Evolutionary conservation across 495 filamentous ascomycete genomes (phyloP), one percentile per base, ranked within the genome.

Genomic region (Podospora tetraspora): DNA sequence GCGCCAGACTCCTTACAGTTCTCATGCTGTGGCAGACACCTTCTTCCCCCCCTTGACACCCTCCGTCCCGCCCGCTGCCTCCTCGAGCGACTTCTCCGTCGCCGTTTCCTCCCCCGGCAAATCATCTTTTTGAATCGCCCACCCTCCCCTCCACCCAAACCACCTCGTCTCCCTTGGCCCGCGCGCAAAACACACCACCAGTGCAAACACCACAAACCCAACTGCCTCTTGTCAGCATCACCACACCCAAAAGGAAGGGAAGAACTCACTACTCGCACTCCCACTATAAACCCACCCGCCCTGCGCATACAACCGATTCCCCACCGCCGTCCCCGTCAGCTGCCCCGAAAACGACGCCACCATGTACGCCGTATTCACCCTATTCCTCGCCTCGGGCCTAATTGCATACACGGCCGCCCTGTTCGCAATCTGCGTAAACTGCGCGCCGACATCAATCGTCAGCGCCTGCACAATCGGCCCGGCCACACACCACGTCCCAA

Each of bases 311-410:
- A 92, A 70, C 52, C 81, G 79, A 71, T 89, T 91, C 3, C 90
- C 91, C 2, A 86, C 88, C 0, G 87, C 81, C 0, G 91, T 93
- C 0, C 91, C 91, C 69, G 87, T 84, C 4, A 93, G 74, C 79
- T 92, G 90, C 0, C 91, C 91, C 69, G 82, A 86, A 72, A 93
- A 93, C 0, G 84, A 86, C 22, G 81, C 77, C 1, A 93, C 81
- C 91, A 94, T 94, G 72, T 91, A 96, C 3, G 87, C 89, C 2
- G 92, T 95, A 73, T 96, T 96, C 24, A 94, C 83, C 0, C 92
- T 75, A 75, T 93, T 95, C 24, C 90, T 77, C 3, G 87, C 89
- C 69, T 88, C 88, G 1, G 91, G 88, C 66, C 89, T 87, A 19
- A 95, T 85, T 3, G 78, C 79, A 68, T 92, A 95, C 22, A 96